Evolutionary conservation across 2,329 filamentous ascomycete genomes (phyloP).

Genomic region (Atkinsonella texensis): DNA sequence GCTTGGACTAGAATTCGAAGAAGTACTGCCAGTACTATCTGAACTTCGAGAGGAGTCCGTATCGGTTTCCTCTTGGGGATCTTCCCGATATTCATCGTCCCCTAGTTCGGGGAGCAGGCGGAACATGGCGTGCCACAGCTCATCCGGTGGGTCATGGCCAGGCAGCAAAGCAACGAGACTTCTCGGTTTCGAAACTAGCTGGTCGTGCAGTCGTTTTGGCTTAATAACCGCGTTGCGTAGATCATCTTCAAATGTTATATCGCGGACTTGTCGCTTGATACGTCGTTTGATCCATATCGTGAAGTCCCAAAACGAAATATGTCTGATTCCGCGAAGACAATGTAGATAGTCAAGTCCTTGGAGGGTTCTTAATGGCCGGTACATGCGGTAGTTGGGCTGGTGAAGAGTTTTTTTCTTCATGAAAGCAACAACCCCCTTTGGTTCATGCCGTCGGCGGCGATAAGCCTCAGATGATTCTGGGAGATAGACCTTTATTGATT

Average conservation of each 20-base stretch:
- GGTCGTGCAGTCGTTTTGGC: constrained; percentile 8
- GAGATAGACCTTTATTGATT: constrained; percentile 27
- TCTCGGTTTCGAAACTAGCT: constrained; percentile 9
- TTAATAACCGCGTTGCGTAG: constrained; percentile 14
- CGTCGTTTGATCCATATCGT: constrained; percentile 11
- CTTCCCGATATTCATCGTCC: not conserved
- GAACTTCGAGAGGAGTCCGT: not conserved
- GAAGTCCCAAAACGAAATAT: constrained; percentile 30
- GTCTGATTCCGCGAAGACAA: constrained; percentile 29
- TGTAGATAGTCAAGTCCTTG: constrained; percentile 34
- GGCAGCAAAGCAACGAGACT: constrained; percentile 12
- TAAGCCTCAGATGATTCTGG: constrained; percentile 21
- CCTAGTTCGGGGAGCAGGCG: not conserved
- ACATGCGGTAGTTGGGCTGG: constrained; percentile 28
- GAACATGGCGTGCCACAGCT: constrained; percentile 7
- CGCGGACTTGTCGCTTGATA: constrained; percentile 12
- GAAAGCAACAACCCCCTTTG: constrained; percentile 10
- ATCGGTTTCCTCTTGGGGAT: not conserved
- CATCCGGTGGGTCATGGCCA: constrained; percentile 2
- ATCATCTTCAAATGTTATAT: constrained; percentile 18
- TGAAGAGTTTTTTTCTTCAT: constrained; percentile 17
- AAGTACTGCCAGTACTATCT: not conserved
- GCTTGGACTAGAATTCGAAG: not conserved
- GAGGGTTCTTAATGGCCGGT: constrained; percentile 25
- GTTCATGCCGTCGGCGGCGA: constrained; percentile 27